Evolutionary conservation across 176 grass and related monocot species (phyloP).

Genomic region (Avena eriantha): DNA sequence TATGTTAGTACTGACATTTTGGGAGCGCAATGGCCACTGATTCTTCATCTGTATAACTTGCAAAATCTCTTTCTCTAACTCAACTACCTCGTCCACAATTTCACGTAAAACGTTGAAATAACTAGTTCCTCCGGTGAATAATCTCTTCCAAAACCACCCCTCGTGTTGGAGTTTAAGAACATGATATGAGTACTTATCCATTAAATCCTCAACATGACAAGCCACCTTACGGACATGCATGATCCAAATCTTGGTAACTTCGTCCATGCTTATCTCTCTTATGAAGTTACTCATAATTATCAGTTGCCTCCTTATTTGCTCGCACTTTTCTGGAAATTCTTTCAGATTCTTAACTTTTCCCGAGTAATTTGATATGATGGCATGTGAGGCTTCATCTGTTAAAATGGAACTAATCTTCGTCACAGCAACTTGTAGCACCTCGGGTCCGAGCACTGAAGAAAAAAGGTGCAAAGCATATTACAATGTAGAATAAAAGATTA

Average conservation of each 20-base stretch:
- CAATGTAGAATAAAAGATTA: not conserved
- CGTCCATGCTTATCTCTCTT: not conserved
- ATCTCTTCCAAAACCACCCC: not conserved
- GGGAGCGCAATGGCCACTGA: not conserved
- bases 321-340: not conserved
- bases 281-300: not conserved
- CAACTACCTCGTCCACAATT: not conserved
- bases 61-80: not conserved
- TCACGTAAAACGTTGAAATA: not conserved
- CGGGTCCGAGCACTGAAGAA: not conserved
- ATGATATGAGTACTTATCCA: slow-evolving; percentile 24
- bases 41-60: not conserved
- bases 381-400: not conserved
- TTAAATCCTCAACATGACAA: not conserved
- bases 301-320: not conserved
- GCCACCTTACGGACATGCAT: not conserved
- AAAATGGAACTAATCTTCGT: not conserved
- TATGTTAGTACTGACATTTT: not conserved
- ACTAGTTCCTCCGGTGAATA: not conserved
- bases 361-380: not conserved
- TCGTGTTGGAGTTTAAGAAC: not conserved
- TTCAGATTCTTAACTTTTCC: not conserved
- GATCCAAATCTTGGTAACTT: not conserved
- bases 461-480: not conserved
- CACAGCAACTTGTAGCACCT: not conserved